Evolutionary conservation across 805 yeast species (phyloP).

Genomic region (Cyberlindnera samutprakarnensis): DNA sequence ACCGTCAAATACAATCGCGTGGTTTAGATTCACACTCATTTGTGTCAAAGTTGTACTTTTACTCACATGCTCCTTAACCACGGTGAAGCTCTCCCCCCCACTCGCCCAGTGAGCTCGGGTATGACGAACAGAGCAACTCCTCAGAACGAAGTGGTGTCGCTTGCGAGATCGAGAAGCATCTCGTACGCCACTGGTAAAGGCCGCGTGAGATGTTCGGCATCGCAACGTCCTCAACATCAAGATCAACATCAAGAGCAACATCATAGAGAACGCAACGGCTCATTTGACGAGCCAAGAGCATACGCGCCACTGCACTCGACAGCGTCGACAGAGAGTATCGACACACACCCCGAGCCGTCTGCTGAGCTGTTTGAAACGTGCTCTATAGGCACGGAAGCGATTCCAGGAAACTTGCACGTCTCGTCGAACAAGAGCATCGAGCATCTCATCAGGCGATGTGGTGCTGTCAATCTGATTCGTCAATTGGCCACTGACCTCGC

Average conservation of each 20-base stretch:
- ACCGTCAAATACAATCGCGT: no score
- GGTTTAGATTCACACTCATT: no score
- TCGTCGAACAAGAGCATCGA: conserved; percentile 23
- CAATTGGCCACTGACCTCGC: conserved; percentile 44
- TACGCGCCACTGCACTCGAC: conserved; percentile 14
- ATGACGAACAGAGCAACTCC: no score
- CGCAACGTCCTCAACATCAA: not conserved
- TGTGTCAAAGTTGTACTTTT: no score
- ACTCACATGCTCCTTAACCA: no score
- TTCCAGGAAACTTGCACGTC: conserved; percentile 31
- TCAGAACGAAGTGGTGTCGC: conserved; percentile 2
- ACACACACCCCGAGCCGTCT: conserved; percentile 1
- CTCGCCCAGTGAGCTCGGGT: no score
- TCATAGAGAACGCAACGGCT: not conserved
- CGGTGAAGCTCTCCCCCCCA: no score
- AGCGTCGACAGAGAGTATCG: conserved; percentile 8
- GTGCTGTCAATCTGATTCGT: conserved; percentile 30
- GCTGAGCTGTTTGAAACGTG: conserved; percentile 10
- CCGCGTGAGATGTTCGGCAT: not conserved
- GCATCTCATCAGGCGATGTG: conserved; percentile 26
- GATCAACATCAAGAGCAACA: not conserved
- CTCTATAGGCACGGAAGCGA: conserved; percentile 7
- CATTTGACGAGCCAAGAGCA: conserved; percentile 1
- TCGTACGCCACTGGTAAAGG: conserved; percentile 10
- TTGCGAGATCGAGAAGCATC: conserved; percentile 9